Evolutionary conservation across 495 filamentous ascomycete genomes (phyloP).

Genomic region (Darksidea phi): DNA sequence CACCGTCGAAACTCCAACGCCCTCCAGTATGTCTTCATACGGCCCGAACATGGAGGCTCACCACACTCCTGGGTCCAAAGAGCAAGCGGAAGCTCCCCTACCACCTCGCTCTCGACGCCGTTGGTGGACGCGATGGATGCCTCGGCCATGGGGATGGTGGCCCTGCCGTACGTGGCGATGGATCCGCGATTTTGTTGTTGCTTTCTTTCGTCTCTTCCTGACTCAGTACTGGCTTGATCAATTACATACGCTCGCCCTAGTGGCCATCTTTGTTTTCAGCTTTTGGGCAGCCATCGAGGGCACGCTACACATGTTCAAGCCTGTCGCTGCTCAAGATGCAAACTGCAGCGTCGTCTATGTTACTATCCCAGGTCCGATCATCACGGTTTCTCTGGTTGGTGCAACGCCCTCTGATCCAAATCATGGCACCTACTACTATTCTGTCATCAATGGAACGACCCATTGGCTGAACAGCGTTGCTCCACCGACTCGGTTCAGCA

Average conservation of each 20-base stretch:
- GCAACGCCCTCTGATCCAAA: slow-evolving; percentile 12
- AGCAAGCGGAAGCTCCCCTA: not conserved
- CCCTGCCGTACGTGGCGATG: not conserved
- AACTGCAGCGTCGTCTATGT: slow-evolving; percentile 34
- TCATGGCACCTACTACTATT: slow-evolving; percentile 31
- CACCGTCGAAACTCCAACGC: not conserved
- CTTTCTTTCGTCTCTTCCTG: not conserved
- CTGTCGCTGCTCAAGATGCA: slow-evolving; percentile 21
- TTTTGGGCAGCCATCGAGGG: slow-evolving; percentile 13
- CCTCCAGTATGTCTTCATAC: not conserved
- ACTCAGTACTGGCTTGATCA: not conserved
- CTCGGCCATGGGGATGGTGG: not conserved
- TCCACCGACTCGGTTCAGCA: slow-evolving; percentile 12
- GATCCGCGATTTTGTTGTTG: not conserved
- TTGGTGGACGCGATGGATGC: not conserved
- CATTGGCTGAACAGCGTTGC: slow-evolving; percentile 25
- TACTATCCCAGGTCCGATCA: slow-evolving; percentile 28
- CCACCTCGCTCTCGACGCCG: not conserved
- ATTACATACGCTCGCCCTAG: not conserved
- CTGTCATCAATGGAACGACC: slow-evolving; percentile 29
- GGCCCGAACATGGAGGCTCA: not conserved
- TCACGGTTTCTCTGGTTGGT: slow-evolving; percentile 29
- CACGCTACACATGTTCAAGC: slow-evolving; percentile 9
- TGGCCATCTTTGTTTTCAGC: not conserved
- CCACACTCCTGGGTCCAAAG: not conserved